Evolutionary conservation across 2,329 filamentous ascomycete species (phyloP).

Genomic region (Hypoxylon sp.): DNA sequence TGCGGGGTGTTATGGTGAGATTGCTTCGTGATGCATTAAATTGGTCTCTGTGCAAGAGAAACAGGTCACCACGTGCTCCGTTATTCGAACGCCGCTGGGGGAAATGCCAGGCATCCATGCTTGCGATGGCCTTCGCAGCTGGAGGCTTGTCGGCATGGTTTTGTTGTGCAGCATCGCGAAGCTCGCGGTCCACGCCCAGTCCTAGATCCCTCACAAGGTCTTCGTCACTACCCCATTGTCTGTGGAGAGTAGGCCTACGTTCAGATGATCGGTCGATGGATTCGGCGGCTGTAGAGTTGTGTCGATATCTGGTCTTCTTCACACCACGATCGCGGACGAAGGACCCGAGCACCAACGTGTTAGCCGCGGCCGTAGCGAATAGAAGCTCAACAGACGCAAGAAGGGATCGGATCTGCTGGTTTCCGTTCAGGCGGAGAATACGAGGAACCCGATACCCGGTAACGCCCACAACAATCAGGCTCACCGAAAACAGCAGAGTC

Average conservation of each 20-base stretch:
- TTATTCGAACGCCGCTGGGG: constrained; percentile 51
- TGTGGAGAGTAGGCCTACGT: constrained; percentile 61
- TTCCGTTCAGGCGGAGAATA: constrained; percentile 73
- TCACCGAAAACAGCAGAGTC: constrained; percentile 81
- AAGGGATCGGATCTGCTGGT: constrained; percentile 87
- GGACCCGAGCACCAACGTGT: constrained; percentile 87
- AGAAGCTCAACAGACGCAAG: constrained; percentile 90
- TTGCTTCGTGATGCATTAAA: constrained; percentile 50
- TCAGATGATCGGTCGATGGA: constrained; percentile 64
- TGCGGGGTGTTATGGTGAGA: constrained; percentile 57
- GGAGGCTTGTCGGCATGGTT: constrained; percentile 38
- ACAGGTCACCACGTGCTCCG: constrained; percentile 55
- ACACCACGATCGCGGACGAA: constrained; percentile 90
- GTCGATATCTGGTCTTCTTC: constrained; percentile 86
- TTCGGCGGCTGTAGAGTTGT: constrained; percentile 65
- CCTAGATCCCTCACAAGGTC: constrained; percentile 85
- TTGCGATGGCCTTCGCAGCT: constrained; percentile 46
- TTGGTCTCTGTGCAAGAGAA: constrained; percentile 50
- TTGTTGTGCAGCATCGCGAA: constrained; percentile 50
- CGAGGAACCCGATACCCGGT: constrained; percentile 83
- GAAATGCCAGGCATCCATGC: constrained; percentile 59
- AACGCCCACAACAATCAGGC: constrained; percentile 78
- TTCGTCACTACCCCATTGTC: constrained; percentile 88
- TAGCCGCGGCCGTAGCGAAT: constrained; percentile 86
- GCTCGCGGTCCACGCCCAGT: constrained; percentile 66